Percentiles rank a stretch among this genome's conserved stretches.
Conservation (phyloP, 2,329 filamentous ascomycete genomes). For the Torrubiella hemipterigena region DNA sequence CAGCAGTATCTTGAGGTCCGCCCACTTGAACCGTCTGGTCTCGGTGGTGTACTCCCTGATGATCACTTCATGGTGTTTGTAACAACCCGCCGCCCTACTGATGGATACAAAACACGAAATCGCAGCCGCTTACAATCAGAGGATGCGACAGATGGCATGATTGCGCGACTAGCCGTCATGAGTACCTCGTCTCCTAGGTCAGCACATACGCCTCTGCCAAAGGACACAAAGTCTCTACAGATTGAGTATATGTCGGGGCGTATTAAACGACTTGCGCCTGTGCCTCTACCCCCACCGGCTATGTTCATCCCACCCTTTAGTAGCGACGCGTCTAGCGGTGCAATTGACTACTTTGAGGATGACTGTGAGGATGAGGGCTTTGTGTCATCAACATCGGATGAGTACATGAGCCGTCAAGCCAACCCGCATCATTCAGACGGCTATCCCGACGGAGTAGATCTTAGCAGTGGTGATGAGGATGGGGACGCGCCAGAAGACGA, state of each 20-base stretch:
- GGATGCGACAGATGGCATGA: slow-evolving; percentile 26
- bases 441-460: slow-evolving; percentile 26
- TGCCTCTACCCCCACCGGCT: slow-evolving; percentile 37
- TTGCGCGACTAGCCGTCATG: slow-evolving; percentile 27
- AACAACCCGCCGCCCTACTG: slow-evolving; percentile 31
- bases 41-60: slow-evolving; percentile 48
- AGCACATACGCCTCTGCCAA: slow-evolving; percentile 3
- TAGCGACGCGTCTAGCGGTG: slow-evolving; percentile 21
- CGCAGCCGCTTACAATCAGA: slow-evolving; percentile 10
- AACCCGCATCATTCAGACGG: slow-evolving; percentile 27
- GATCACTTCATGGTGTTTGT: slow-evolving; percentile 51
- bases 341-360: slow-evolving; percentile 15
- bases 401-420: slow-evolving; percentile 19
- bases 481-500: slow-evolving; percentile 26
- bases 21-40: slow-evolving; percentile 42
- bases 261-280: slow-evolving; percentile 31
- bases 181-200: slow-evolving; percentile 25
- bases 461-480: slow-evolving; percentile 29
- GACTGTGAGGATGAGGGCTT: slow-evolving; percentile 16
- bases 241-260: slow-evolving; percentile 33
- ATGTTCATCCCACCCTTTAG: slow-evolving; percentile 39
- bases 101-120: slow-evolving; percentile 8
- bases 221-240: slow-evolving; percentile 14
- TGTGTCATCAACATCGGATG: slow-evolving; percentile 11
- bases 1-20: slow-evolving; percentile 24